Evolutionary conservation across 768 basidiomycete species (phyloP).

Genomic region (Filobasidium floriforme): DNA sequence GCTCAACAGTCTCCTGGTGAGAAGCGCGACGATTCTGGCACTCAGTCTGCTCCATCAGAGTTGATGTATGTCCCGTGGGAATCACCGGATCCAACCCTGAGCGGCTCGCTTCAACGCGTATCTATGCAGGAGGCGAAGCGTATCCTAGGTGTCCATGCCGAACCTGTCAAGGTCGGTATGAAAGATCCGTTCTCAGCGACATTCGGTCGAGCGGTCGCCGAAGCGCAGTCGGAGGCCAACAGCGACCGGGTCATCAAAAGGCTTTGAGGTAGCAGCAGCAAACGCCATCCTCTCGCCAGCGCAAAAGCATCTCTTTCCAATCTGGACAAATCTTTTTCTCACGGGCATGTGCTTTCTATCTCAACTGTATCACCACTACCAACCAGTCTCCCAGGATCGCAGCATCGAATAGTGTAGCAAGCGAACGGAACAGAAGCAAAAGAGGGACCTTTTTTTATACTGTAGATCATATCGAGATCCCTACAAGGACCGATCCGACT

Average conservation of each 20-base stretch:
- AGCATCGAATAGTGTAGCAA: background rate
- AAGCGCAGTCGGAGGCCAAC: background rate
- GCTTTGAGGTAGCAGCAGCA: background rate
- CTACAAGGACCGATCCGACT: too few relatives aligned
- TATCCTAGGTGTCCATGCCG: background rate
- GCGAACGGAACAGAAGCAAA: background rate
- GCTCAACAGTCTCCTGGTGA: background rate
- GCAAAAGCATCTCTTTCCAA: background rate
- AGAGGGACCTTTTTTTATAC: too few relatives aligned
- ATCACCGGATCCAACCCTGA: constrained; percentile 5
- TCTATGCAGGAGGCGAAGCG: constrained; percentile 9
- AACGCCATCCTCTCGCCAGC: too few relatives aligned
- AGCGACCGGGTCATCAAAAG: background rate
- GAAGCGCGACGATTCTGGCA: background rate
- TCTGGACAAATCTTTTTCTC: background rate
- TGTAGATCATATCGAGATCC: too few relatives aligned
- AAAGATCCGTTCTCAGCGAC: constrained; percentile 18
- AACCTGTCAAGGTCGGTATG: constrained; percentile 19
- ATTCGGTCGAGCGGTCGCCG: constrained; percentile 13
- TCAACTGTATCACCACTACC: background rate
- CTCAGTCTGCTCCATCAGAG: constrained; percentile 8
- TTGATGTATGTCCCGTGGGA: constrained; percentile 14
- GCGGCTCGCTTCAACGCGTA: constrained; percentile 3
- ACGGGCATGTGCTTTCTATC: background rate
- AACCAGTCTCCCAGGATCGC: background rate